Evolutionary conservation across 345 rosid species (phyloP).

Genomic region (Linum tenue): DNA sequence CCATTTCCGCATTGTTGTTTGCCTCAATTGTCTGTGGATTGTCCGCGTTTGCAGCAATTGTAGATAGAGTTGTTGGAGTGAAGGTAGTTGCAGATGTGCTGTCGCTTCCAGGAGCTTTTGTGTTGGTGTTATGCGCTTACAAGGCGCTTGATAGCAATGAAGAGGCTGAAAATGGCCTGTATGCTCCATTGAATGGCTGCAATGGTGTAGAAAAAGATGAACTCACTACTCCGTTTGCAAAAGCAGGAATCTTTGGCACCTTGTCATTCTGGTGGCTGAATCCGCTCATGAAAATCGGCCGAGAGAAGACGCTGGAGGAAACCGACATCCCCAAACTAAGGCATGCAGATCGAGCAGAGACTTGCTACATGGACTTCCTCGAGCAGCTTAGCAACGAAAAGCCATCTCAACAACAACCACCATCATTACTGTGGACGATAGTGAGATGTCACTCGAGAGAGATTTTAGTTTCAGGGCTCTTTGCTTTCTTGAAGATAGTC

Average conservation of each 20-base stretch:
- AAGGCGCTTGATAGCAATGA: conserved; percentile 24
- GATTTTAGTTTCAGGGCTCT: conserved; percentile 64
- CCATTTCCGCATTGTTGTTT: conserved; percentile 45
- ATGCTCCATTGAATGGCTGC: conserved; percentile 42
- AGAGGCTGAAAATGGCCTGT: conserved; percentile 31
- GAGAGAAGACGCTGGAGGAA: conserved; percentile 55
- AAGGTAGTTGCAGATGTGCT: conserved; percentile 39
- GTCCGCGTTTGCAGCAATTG: conserved; percentile 32
- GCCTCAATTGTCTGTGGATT: conserved; percentile 32
- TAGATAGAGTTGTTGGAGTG: conserved; percentile 14
- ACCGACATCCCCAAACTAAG: conserved; percentile 61
- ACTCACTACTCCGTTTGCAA: conserved; percentile 38
- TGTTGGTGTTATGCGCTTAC: conserved; percentile 46
- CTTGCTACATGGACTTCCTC: conserved; percentile 48
- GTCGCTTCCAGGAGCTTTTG: conserved; percentile 48
- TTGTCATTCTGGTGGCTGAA: conserved; percentile 91
- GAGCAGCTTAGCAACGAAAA: conserved; percentile 47
- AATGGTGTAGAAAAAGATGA: conserved; percentile 16
- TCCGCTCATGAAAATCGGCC: conserved; percentile 60
- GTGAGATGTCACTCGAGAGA: conserved; percentile 56
- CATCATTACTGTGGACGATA: conserved; percentile 50
- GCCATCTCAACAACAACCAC: conserved; percentile 29
- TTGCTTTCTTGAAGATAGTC: conserved; percentile 68
- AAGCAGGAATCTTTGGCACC: conserved; percentile 54
- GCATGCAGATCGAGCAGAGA: conserved; percentile 55